phyloP scores from a whole-genome alignment of 257 asterid species.

The Thymus mandschuricus region DNA sequence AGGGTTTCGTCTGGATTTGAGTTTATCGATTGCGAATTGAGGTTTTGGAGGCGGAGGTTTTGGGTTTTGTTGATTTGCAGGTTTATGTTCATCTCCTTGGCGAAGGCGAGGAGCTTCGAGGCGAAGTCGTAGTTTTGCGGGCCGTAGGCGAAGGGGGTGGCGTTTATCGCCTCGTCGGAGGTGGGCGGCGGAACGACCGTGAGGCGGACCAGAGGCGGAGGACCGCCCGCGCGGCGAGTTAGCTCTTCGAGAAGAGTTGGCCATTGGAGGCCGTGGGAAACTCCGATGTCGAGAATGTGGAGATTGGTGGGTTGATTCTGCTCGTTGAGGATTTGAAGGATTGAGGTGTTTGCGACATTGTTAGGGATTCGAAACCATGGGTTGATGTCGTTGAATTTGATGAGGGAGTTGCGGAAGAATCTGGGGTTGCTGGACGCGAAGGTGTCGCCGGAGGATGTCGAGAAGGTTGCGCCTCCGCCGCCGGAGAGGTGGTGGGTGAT shows the following conservation, averaged over 20 bases:
- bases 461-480: conserved; percentile 34
- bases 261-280: conserved; percentile 91
- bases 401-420: conserved; percentile 64
- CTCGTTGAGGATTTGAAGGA: conserved; percentile 66
- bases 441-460: conserved; percentile 36
- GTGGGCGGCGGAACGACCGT: conserved; percentile 57
- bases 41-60: conserved; percentile 56
- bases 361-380: conserved; percentile 91
- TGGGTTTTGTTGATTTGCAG: conserved; percentile 70
- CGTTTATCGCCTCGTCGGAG: conserved; percentile 35
- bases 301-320: conserved; percentile 48
- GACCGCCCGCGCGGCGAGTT: conserved; percentile 72
- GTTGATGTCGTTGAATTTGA: conserved; percentile 75
- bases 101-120: conserved; percentile 61
- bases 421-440: conserved; percentile 59
- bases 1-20: conserved; percentile 62
- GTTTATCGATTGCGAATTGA: conserved; percentile 53
- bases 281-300: conserved; percentile 90
- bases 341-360: conserved; percentile 74
- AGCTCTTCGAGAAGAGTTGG: conserved; percentile 83
- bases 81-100: conserved; percentile 71
- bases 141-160: conserved; percentile 53
- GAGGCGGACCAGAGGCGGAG: conserved; percentile 75
- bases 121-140: conserved; percentile 65
- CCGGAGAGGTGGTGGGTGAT: conserved; percentile 63